These are phyloP conservation scores for Filobasidium uniguttulatum DNA, from an alignment of 1,284 basidiomycete species.

Conservation along the genomic window DNA sequence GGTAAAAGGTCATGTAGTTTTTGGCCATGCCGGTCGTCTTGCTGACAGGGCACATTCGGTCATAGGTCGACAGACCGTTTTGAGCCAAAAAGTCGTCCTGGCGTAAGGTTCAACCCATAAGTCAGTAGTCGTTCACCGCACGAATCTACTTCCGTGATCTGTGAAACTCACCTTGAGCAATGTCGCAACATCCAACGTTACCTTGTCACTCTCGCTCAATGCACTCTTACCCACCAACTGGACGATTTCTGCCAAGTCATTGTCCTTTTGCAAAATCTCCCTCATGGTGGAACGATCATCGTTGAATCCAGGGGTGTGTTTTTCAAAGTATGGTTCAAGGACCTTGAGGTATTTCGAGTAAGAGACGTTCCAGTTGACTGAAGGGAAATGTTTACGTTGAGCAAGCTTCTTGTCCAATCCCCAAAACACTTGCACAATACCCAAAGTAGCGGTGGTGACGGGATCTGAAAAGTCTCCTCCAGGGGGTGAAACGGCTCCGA, in stretches of 20 bases:
- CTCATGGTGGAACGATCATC: conserved; percentile 82
- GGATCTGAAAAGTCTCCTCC: conserved; percentile 99
- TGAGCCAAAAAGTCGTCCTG: conserved; percentile 98
- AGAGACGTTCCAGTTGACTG: conserved; percentile 97
- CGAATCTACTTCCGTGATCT: too few relatives aligned
- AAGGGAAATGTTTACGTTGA: conserved; percentile 68
- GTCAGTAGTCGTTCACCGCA: neutral
- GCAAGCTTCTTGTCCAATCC: conserved; percentile 31
- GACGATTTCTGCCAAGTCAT: conserved; percentile 96
- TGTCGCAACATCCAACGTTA: conserved; percentile 90
- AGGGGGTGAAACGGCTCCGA: conserved; percentile 95
- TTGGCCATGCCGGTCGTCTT: conserved; percentile 92
- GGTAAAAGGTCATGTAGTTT: conserved; percentile 89
- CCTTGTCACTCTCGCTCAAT: conserved; percentile 94
- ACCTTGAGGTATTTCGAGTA: conserved; percentile 98
- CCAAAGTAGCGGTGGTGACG: conserved; percentile 89
- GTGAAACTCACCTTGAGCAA: conserved; percentile 55
- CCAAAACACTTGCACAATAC: conserved; percentile 95
- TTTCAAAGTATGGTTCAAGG: conserved; percentile 86
- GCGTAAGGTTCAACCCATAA: conserved; percentile 44
- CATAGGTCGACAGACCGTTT: conserved; percentile 78
- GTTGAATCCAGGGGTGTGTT: conserved; percentile 80
- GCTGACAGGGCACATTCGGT: conserved; percentile 95
- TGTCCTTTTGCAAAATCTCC: conserved; percentile 96
- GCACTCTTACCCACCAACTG: conserved; percentile 98